A percentile compares a stretch with the other conserved stretches of the same genome.
Evolutionary conservation across 495 filamentous ascomycete genomes (phyloP).

Genomic region (Copromyces sp.): DNA sequence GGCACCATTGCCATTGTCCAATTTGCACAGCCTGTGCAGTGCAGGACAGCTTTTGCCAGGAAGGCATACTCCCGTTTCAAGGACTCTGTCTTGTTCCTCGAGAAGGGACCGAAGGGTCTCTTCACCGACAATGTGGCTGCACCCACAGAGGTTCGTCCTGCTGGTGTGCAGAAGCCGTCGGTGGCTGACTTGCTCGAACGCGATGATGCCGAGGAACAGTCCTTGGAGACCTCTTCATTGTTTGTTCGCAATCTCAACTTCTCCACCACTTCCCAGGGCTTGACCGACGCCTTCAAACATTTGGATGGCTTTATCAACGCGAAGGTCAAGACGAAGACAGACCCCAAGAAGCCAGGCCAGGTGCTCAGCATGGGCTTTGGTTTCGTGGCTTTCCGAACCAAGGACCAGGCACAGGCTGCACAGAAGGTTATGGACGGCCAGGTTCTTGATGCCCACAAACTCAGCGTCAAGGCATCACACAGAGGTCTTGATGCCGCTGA

Average conservation of each 20-base stretch:
- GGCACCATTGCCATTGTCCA: constrained; percentile 91
- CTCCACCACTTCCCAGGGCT: constrained; percentile 62
- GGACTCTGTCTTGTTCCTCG: constrained; percentile 82
- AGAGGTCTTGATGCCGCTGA: constrained; percentile 78
- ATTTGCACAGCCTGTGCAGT: constrained; percentile 65
- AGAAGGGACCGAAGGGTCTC: constrained; percentile 81
- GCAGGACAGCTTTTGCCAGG: constrained; percentile 66
- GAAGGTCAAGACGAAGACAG: constrained; percentile 75
- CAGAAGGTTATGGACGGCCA: constrained; percentile 77
- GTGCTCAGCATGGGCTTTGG: constrained; percentile 92
- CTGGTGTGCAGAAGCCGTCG: constrained; percentile 30
- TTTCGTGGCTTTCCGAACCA: constrained; percentile 79
- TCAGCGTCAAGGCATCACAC: constrained; percentile 75
- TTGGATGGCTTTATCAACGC: constrained; percentile 80
- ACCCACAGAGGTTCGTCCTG: constrained; percentile 16
- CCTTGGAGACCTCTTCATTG: constrained; percentile 59
- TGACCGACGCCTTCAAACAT: constrained; percentile 65
- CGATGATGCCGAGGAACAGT: constrained; percentile 35
- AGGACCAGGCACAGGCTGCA: constrained; percentile 67
- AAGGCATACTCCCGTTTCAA: constrained; percentile 85
- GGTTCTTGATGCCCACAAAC: constrained; percentile 71
- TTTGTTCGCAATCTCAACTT: constrained; percentile 94
- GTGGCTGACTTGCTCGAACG: constrained; percentile 46
- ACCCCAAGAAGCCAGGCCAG: constrained; percentile 74
- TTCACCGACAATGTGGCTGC: constrained; percentile 43